phyloP scores from a whole-genome alignment of 1,284 basidiomycete species.

The Cystobasidium slooffiae region DNA sequence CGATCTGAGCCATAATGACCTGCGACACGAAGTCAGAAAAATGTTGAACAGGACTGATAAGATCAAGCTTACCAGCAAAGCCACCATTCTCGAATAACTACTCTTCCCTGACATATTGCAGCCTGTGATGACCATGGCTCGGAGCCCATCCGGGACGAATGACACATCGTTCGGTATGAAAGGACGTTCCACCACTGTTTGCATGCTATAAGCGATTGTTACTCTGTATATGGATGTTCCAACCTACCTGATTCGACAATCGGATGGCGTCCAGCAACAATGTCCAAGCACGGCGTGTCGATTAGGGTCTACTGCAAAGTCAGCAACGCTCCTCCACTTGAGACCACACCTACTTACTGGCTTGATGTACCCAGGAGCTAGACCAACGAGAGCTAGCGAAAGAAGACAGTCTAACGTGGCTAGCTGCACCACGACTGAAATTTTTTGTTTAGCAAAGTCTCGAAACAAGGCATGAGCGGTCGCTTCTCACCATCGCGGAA shows the following conservation, averaged over 20 bases:
- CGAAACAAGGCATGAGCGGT: not conserved
- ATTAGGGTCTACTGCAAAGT: conserved; percentile 16
- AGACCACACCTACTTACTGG: conserved; percentile 60
- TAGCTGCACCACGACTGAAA: conserved; percentile 20
- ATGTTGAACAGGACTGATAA: not conserved
- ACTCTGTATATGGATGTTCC: conserved; percentile 63
- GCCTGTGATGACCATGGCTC: conserved; percentile 51
- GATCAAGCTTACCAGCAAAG: conserved; percentile 69
- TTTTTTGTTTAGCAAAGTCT: not conserved
- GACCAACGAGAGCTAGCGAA: conserved; percentile 42
- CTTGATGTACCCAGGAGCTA: conserved; percentile 68
- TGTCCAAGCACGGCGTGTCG: conserved; percentile 46
- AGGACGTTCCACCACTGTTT: conserved; percentile 58
- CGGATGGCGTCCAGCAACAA: conserved; percentile 66
- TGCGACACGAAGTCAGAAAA: not conserved
- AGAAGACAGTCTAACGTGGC: conserved; percentile 36
- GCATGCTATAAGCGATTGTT: not conserved
- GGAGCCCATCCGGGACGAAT: conserved; percentile 77
- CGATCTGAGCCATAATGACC: conserved; percentile 61
- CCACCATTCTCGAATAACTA: conserved; percentile 56
- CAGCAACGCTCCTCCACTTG: not conserved
- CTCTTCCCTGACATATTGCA: conserved; percentile 62
- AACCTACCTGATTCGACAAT: conserved; percentile 84
- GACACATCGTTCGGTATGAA: conserved; percentile 96
- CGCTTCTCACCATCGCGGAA: conserved; percentile 30